Base-by-base conservation (phyloP, 208 protist genomes). In the Trypanosoma congolense region DNA sequence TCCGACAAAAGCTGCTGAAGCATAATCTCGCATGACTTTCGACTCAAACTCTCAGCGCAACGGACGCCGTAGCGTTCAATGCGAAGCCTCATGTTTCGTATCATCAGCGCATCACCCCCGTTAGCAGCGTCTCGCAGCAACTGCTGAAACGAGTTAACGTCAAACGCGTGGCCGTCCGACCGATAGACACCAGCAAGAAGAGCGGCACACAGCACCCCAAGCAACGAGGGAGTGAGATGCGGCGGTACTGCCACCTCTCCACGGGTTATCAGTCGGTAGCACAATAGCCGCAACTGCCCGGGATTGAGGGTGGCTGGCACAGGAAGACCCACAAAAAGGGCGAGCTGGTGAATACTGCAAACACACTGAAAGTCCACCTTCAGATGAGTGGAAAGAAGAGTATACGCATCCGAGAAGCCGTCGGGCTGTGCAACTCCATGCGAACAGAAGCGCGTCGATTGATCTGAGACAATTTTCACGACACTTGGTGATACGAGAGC, bases 301-400 rank as follows among this genome's bases (percentile, higher is more conserved):
- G 44, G 35, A 12, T 12, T 38, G 9, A 16, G 9, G 6, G 44
- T 30, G 10, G 21, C 1, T 12, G 21, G 30, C 22, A 56, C 18
- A 30, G 63, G 63, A 54, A 58, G 44, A n/a, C 63, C 63, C 38
- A 61, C 54, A 56, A 62, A 69, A 25, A 69, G 36, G 3, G 47
- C 33, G 24, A 48, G 53, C 42, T 54, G 19, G 41, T 54, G 55
- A 4, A 69, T 30, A 44, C 36, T 61, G 29, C 63, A 69, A n/a
- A 69, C n/a, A 28, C 26, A 29, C 26, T 57, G 25, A 14, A 49
- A 30, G 6, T 59, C 45, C 24, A 59, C 6, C 29, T 66, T 51
- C 1, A 66, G 40, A 44, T 52, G 33, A 3, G 38, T 22, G 25
- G 14, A 30, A 47, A 66, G 2, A 26, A 66, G 33, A 1, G 33